Evolutionary conservation across 192 early-diverging fungal species (phyloP).

Genomic region (Backusella tarrabulga): DNA sequence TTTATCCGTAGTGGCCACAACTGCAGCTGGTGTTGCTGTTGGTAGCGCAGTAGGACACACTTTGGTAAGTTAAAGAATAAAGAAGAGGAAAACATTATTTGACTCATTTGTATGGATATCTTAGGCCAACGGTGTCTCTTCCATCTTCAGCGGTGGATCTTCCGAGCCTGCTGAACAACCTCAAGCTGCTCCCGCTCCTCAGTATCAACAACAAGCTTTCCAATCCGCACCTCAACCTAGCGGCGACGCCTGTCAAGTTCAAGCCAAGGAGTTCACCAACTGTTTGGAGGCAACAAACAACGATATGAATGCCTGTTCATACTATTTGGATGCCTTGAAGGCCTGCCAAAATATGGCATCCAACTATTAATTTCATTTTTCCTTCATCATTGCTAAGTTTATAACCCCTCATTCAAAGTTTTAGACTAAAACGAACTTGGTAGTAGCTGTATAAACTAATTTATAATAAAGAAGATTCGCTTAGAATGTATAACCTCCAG

Average conservation of each 20-base stretch:
- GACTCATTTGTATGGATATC: too few relatives aligned
- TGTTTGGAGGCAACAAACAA: constrained; percentile 84
- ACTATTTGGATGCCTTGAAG: constrained; percentile 91
- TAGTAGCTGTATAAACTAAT: neutral
- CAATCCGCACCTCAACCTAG: constrained; percentile 29
- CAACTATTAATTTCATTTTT: constrained; percentile 31
- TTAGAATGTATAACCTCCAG: neutral
- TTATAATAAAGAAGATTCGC: neutral
- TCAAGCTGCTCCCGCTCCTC: constrained; percentile 27
- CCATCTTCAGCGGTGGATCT: constrained; percentile 52
- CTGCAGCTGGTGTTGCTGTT: constrained; percentile 93
- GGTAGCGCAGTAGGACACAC: constrained; percentile 78
- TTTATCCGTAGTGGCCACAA: constrained; percentile 68
- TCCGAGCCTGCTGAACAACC: constrained; percentile 42
- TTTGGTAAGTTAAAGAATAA: constrained; percentile 35
- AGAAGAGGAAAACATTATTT: neutral
- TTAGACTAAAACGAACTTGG: constrained; percentile 7
- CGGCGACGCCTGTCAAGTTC: constrained; percentile 57
- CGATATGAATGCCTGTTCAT: constrained; percentile 83
- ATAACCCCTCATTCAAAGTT: constrained; percentile 5
- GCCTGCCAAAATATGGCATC: constrained; percentile 69
- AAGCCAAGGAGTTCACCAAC: constrained; percentile 81
- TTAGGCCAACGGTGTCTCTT: constrained; percentile 31
- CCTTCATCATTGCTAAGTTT: constrained; percentile 2
- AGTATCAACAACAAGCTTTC: constrained; percentile 31